Evolutionary conservation across 805 yeast genomes (phyloP), one percentile per base, ranked within the genome.

Genomic region (Clavispora carvajalis): DNA sequence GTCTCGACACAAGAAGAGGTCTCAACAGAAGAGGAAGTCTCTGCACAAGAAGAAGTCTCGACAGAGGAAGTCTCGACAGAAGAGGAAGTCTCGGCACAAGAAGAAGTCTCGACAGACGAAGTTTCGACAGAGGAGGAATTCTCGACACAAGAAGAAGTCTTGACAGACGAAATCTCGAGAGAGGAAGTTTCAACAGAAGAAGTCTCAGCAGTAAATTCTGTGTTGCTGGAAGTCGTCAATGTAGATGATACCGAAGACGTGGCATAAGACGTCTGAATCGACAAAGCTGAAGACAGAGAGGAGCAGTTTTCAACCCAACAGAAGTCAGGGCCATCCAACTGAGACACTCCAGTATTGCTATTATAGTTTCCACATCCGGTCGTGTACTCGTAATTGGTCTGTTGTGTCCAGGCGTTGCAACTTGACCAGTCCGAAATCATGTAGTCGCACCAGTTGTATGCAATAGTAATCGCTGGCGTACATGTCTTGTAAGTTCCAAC

Each of bases 401-500:
- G 24, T 24, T 18, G 19, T 5, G 7, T 12, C 37, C 37, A 35
- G 2, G 18, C 11, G 11, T 23, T 18, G 17, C 37, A 35, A n/a
- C 18, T 13, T 12, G 28, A 11, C 16, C 2, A n/a, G 24, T 18
- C 31, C 2, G n/a, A 13, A 13, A 25, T 25, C 19, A 3, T 12
- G n/a, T 16, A 10, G 17, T 12, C 24, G 17, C 37, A 35, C 37
- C 37, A 35, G n/a, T 35, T 19, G 37, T 25, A 35, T n/a, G 5
- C 7, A n/a, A 35, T 35, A n/a, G 26, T 16, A 33, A 35, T 24
- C n/a, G 2, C 5, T 17, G 37, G 37, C 11, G 24, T 25, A 19
- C 37, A 35, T 12, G 19, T 12, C 12, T 2, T 10, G 24, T 11
- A 18, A 3, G 12, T n/a, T 11, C 19, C 33, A 7, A n/a, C 18